Evolutionary conservation across 352 stramenopile species (phyloP), one percentile per base, ranked within the genome.

Genomic region (Elongisporangium undulatum): DNA sequence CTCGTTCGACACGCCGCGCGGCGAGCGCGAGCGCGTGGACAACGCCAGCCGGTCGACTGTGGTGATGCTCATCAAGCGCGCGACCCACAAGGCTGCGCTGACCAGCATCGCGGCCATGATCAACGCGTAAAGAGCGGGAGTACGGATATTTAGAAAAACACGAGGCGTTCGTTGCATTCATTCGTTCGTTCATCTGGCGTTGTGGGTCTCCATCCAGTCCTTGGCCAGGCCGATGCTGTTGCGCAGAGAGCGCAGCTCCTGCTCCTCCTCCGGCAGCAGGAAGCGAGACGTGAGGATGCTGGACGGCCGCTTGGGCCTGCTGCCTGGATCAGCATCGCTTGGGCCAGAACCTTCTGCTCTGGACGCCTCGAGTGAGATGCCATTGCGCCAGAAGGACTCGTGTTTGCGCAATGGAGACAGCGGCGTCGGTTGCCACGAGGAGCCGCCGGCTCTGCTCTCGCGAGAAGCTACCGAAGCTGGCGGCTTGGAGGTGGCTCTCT

Each of bases 11-110:
- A 84, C 76, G 5, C 81, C 83, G 12, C 69, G 84, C 56, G 71
- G 77, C 57, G 83, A 92, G 41, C 77, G 79, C 58, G 80, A 90
- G 48, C 58, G 69, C 4, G 69, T 79, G 29, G 77, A 86, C 56
- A 75, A 87, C 65, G 69, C 65, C 53, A 77, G 68, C 59, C 91
- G 90, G 61, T 75, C 75, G 34, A 90, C 81, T 12, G 79, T 88
- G 17, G 85, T 93, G 22, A 87, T 93, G 70, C 73, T 95, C 51
- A 77, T 95, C 24, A 64, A 88, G 68, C 79, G 83, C 57, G 55
- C 79, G 56, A 91, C 86, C 56, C 85, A 95, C 78, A 92, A 93
- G 63, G 83, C 74, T n/a, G 81, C 85, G 56, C 69, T 93, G 51
- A 62, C 74, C 56, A 90, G 55, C 53, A 91, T 95, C 61, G 73